Conservation (phyloP, 2,329 filamentous ascomycete genomes). For the Colletotrichum theobromicola region DNA sequence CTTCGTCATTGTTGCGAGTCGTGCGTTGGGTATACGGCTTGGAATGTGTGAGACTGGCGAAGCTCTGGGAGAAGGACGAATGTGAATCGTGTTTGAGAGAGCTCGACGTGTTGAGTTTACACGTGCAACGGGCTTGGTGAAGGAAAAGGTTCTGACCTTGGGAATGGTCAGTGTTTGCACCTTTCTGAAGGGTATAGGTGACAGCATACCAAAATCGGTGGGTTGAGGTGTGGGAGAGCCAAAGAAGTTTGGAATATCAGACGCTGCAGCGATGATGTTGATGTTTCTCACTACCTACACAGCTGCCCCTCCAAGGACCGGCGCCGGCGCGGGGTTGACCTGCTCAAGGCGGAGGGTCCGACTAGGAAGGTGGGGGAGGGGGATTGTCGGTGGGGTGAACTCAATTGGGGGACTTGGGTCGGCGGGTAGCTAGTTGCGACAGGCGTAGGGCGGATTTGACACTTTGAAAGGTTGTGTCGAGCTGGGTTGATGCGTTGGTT, state of each 20-base stretch:
- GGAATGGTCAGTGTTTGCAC: not conserved
- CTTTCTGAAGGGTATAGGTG: not conserved
- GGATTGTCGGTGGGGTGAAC: not conserved
- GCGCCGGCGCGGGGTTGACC: slow-evolving; percentile 11
- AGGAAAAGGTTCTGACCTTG: not conserved
- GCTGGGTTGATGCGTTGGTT: not conserved
- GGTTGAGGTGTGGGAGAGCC: not conserved
- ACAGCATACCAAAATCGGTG: not conserved
- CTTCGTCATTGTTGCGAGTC: not conserved
- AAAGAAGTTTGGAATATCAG: not conserved
- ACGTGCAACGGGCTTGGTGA: not conserved
- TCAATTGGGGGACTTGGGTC: not conserved
- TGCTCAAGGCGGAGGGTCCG: not conserved
- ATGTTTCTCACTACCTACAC: not conserved
- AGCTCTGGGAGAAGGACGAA: not conserved
- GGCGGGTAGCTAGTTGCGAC: not conserved
- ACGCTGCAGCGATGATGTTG: not conserved
- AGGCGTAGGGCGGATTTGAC: not conserved
- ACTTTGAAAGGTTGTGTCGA: not conserved
- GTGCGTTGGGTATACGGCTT: not conserved
- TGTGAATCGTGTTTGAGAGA: not conserved
- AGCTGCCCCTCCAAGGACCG: not conserved
- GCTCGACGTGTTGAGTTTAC: not conserved
- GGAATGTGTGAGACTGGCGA: not conserved
- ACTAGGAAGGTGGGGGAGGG: slow-evolving; percentile 9